A percentile compares a stretch with the other conserved stretches of the same genome.
phyloP scores from a whole-genome alignment of 2,329 filamentous ascomycete genomes.

The Exophiala spinifera region DNA sequence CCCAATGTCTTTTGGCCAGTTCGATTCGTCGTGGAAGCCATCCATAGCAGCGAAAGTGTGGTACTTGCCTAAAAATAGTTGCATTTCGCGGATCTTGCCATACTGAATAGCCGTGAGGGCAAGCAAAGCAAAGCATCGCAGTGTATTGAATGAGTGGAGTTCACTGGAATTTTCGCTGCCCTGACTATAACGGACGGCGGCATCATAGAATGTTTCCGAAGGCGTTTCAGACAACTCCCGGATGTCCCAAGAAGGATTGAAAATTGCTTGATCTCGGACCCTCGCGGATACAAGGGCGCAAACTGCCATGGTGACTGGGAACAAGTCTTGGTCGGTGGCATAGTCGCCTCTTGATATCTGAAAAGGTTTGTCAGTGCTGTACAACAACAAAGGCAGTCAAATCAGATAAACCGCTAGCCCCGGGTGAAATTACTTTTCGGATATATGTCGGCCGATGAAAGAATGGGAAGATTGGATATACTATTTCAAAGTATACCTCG shows the following conservation, averaged over 20 bases:
- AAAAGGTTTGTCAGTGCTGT: constrained; percentile 3
- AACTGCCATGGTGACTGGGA: constrained; percentile 51
- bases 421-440: constrained; percentile 25
- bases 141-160: constrained; percentile 37
- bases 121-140: constrained; percentile 49
- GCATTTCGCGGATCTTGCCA: constrained; percentile 49
- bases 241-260: constrained; percentile 36
- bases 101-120: constrained; percentile 53
- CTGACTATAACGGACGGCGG: constrained; percentile 41
- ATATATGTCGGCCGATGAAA: constrained; percentile 50
- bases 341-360: constrained; percentile 45
- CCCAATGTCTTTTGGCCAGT: constrained; percentile 49
- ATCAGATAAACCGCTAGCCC: neutral
- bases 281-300: constrained; percentile 51
- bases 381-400: neutral
- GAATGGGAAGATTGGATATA: constrained; percentile 55
- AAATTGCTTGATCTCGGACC: constrained; percentile 50
- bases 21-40: constrained; percentile 52
- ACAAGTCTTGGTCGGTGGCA: constrained; percentile 42
- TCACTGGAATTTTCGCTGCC: constrained; percentile 18
- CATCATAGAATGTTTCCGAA: constrained; percentile 46
- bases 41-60: constrained; percentile 50
- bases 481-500: constrained; percentile 51
- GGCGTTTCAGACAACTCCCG: constrained; percentile 34
- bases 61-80: constrained; percentile 52